phyloP scores from a whole-genome alignment of 257 asterid genomes.

The Schizonepeta tenuifolia region DNA sequence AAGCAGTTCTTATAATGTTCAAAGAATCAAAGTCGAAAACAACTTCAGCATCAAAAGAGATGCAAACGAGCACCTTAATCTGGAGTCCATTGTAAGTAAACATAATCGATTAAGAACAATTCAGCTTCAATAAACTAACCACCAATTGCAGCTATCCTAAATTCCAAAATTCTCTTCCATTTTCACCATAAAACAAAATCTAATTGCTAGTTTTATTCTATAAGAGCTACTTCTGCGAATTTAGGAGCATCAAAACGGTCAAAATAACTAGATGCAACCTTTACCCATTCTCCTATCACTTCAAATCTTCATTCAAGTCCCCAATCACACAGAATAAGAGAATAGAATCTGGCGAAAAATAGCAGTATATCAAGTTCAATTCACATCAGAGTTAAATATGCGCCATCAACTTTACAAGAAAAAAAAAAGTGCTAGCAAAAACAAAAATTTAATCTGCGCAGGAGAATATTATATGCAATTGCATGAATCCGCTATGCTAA shows the following conservation, averaged over 20 bases:
- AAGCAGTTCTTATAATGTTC: background rate
- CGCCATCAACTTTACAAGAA: background rate
- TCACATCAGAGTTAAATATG: background rate
- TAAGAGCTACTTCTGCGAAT: background rate
- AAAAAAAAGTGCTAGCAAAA: background rate
- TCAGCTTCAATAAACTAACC: background rate
- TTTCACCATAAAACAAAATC: background rate
- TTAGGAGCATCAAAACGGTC: background rate
- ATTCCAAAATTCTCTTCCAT: conserved; percentile 2
- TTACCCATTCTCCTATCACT: conserved; percentile 5
- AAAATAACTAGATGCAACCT: conserved; percentile 12
- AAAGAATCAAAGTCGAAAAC: background rate
- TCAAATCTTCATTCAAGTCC: background rate
- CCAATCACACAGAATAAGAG: background rate
- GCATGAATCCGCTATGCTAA: conserved; percentile 9
- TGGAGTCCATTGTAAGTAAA: background rate
- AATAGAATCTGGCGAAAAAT: background rate
- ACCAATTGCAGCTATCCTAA: background rate
- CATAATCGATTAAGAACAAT: background rate
- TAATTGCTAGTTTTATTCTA: background rate
- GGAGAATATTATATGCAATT: conserved; percentile 2
- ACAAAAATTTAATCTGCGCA: background rate
- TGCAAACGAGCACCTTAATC: background rate
- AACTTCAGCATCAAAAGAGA: conserved; percentile 12
- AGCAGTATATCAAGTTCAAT: background rate